These are phyloP conservation scores for Neurospora tetrasperma DNA, from an alignment of 495 filamentous ascomycete genomes.

Conservation along the genomic window DNA sequence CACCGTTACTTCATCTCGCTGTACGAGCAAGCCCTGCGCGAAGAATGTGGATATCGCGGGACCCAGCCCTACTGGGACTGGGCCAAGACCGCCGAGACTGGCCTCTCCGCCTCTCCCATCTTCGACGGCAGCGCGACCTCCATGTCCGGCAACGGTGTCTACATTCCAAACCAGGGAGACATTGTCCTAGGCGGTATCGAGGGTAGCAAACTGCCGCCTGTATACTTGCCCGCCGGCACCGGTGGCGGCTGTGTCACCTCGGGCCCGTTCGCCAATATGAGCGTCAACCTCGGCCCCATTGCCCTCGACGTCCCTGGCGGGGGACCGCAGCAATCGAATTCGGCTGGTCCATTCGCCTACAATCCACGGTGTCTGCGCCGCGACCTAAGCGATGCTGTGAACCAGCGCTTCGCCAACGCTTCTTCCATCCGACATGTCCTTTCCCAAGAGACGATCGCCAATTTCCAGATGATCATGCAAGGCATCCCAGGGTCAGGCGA, in stretches of 20 bases:
- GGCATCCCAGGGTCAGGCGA: slow-evolving; percentile 38
- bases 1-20: slow-evolving; percentile 56
- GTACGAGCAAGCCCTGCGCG: slow-evolving; percentile 57
- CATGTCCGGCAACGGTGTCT: slow-evolving; percentile 50
- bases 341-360: slow-evolving; percentile 20
- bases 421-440: slow-evolving; percentile 30
- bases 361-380: slow-evolving; percentile 57
- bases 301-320: slow-evolving; percentile 7
- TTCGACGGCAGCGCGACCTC: slow-evolving; percentile 50
- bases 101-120: slow-evolving; percentile 44
- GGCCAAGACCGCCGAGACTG: slow-evolving; percentile 33
- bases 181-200: slow-evolving; percentile 13
- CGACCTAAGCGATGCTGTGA: slow-evolving; percentile 44
- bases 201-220: slow-evolving; percentile 14
- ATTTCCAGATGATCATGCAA: slow-evolving; percentile 42
- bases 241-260: slow-evolving; percentile 57
- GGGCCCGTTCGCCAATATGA: slow-evolving; percentile 47
- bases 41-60: slow-evolving; percentile 63
- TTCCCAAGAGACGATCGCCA: slow-evolving; percentile 31
- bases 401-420: slow-evolving; percentile 38
- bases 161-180: slow-evolving; percentile 25
- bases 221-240: slow-evolving; percentile 32
- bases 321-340: background rate
- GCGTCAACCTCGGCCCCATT: slow-evolving; percentile 47
- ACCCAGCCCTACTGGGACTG: slow-evolving; percentile 59